Evolutionary conservation across 2,329 filamentous ascomycete genomes (phyloP), one percentile per base, ranked within the genome.

Genomic region (Juglanconis oblonga): DNA sequence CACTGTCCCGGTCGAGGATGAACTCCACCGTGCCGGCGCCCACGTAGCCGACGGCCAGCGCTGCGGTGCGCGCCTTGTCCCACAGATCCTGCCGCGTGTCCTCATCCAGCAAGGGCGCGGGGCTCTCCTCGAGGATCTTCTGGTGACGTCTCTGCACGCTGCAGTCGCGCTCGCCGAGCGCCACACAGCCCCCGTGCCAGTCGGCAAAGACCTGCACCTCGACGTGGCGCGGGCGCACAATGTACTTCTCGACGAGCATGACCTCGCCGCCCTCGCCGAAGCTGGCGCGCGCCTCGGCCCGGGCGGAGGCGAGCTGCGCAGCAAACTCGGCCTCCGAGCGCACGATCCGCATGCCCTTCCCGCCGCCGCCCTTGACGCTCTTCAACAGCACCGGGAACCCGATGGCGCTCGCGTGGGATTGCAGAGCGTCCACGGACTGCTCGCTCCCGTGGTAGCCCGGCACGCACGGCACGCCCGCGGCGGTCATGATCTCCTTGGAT

Each of bases 401-500:
- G 65, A 89, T 79, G 65, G 90, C 86, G 67, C 84, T 84, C 7
- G 95, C 94, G 71, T 94, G 87, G 9, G 79, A 77, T 58, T 91
- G 71, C 32, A 88, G 73, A 65, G 84, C 74, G 58, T 77, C 73
- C 51, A 83, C 80, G 52, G 89, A 86, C 76, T 99, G 95, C 55
- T 97, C 91, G 1, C 81, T 69, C 17, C 95, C 95, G 72, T 98
- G 95, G 70, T 99, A 99, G 0, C 95, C 95, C 0, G 95, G 95
- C 52, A 99, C 95, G 69, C 95, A 98, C 4, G 93, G 93, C 3
- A 99, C 95, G 8, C 92, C 92, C n/a, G 95, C 94, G 4, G 87
- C 86, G 38, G 86, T 92, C 95, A 99, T 98, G 71, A 99, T 97
- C 72, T 97, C 90, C 75, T 99, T 99, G 55, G 91, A 95, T 62